Evolutionary conservation across 2,329 filamentous ascomycete genomes (phyloP), one percentile per base, ranked within the genome.

Genomic region (Amauroascus niger): DNA sequence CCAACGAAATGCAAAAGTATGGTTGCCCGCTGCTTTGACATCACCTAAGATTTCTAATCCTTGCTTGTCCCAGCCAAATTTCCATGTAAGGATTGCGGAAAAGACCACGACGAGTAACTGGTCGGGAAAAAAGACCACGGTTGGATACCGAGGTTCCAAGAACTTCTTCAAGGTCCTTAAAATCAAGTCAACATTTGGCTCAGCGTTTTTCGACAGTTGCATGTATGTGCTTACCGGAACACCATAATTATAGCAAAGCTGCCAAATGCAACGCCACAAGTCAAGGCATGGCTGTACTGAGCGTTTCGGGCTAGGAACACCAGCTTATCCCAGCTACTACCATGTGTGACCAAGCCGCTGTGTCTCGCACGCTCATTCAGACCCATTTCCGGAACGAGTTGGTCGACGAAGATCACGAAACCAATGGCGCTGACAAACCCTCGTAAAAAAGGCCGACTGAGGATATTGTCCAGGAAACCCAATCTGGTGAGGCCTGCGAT

Each of bases 391-490:
- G 91, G 90, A 51, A 96, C 87, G 43, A 95, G 74, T 70, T 98
- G 93, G 67, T 97, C 93, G 33, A 97, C 88, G 37, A 94, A 82
- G 65, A 98, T 97, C 59, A 97, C 90, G 53, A 96, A 87, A 47
- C 93, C 93, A 66, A 98, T 94, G 49, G 93, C 93, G 54, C 88
- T 95, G 70, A 98, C 96, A 72, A 98, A 98, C 0, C 93, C 93
- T 56, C 93, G 79, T 53, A 97, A 72, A 63, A 98, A 97, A 0
- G 93, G 93, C 32, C 88, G 80, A 61, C 90, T 96, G 33, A 98
- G 77, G 9, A 98, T 90, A 63, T 88, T 95, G 66, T 98, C 93
- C 57, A 98, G 71, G 63, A 97, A 98, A 0, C 93, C 93, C 2
- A 98, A 74, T 13, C 93, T 80, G 22, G 87, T 86, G 24, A 95